A percentile compares a stretch with the other conserved stretches of the same genome.
Conservation (phyloP, 306 rosid species). For the Albizia julibrissin region DNA sequence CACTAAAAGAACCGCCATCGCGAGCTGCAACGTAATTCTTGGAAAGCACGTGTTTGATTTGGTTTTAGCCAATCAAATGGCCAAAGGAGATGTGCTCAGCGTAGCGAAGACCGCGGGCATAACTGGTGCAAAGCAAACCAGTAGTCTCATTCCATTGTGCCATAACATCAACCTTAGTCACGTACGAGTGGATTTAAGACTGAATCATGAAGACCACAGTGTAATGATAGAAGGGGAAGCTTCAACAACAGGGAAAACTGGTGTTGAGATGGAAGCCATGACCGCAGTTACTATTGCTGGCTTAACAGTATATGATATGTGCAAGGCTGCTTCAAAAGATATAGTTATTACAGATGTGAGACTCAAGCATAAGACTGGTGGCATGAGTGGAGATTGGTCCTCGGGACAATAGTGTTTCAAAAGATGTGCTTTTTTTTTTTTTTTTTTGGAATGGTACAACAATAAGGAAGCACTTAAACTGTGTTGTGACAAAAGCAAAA, state of each 20-base stretch:
- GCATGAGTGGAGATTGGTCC: constrained; percentile 86
- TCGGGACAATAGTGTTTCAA: constrained; percentile 37
- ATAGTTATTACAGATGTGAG: constrained; percentile 66
- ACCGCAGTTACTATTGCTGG: constrained; percentile 78
- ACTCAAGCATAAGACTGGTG: constrained; percentile 77
- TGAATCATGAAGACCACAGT: constrained; percentile 65
- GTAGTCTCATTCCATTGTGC: constrained; percentile 78
- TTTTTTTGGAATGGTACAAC: background rate
- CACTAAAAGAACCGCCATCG: constrained; percentile 67
- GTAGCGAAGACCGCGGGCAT: constrained; percentile 93
- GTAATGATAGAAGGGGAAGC: constrained; percentile 85
- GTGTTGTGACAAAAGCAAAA: background rate
- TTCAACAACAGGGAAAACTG: constrained; percentile 59
- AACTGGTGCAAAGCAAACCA: constrained; percentile 80
- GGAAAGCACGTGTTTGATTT: constrained; percentile 86
- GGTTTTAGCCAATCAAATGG: constrained; percentile 59
- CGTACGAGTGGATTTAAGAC: constrained; percentile 62
- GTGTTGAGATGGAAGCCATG: constrained; percentile 95
- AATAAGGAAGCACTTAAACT: background rate
- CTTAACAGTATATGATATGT: constrained; percentile 88
- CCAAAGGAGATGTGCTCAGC: constrained; percentile 86
- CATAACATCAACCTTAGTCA: constrained; percentile 75
- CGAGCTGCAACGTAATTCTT: constrained; percentile 80
- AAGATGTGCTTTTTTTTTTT: background rate
- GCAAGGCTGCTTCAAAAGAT: constrained; percentile 88